These are phyloP conservation scores for Lipomyces mesembrius DNA, from an alignment of 805 yeast genomes.

Conservation along the genomic window DNA sequence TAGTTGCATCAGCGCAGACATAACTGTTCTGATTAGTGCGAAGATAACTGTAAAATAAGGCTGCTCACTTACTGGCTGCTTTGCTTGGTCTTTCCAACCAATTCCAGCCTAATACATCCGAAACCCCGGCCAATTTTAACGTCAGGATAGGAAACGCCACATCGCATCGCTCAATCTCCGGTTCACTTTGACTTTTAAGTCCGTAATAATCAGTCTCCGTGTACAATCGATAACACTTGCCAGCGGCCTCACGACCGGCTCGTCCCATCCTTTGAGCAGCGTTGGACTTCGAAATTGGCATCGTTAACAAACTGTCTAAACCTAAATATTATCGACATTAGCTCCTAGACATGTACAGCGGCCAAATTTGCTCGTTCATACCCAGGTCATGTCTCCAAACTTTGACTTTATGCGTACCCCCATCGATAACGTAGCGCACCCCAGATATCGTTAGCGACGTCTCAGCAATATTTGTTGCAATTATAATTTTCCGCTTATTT, in stretches of 20 bases:
- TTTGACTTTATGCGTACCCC: conserved; percentile 90
- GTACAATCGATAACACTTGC: conserved; percentile 85
- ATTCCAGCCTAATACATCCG: conserved; percentile 82
- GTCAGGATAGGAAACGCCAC: conserved; percentile 82
- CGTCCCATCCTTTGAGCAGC: conserved; percentile 97
- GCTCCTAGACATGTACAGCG: neutral
- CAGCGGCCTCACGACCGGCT: conserved; percentile 97
- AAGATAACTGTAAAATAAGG: neutral
- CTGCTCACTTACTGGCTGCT: conserved; percentile 52
- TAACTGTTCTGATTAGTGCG: conserved; percentile 42
- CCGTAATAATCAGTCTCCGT: conserved; percentile 69
- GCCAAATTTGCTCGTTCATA: neutral
- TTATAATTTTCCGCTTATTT: conserved; percentile 79
- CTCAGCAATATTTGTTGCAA: conserved; percentile 97
- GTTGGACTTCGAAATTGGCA: conserved; percentile 90
- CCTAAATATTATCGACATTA: conserved; percentile 49
- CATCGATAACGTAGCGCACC: conserved; percentile 87
- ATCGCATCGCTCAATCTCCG: conserved; percentile 88
- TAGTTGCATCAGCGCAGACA: conserved; percentile 76
- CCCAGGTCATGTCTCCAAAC: conserved; percentile 87
- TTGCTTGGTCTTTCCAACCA: conserved; percentile 93
- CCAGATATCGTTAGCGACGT: conserved; percentile 97
- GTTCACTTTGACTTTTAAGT: conserved; percentile 81
- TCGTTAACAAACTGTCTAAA: conserved; percentile 86
- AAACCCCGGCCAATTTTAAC: conserved; percentile 79